Percentiles rank a stretch among this genome's conserved stretches.
These are phyloP conservation scores for Trichosanthes truncata DNA, from an alignment of 306 rosid species.

Conservation along the genomic window DNA sequence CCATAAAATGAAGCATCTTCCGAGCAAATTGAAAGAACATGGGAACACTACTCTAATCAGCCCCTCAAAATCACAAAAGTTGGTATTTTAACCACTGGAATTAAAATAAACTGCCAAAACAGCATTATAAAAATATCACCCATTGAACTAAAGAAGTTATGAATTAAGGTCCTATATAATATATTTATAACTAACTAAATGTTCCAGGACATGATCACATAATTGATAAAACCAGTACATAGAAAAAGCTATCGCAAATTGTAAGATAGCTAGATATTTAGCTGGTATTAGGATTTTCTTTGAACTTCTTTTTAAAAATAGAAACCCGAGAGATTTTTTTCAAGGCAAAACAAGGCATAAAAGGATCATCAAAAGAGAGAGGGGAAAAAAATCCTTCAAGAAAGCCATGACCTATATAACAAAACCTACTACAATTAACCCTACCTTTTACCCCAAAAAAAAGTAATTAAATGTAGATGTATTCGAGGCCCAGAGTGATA, in stretches of 20 bases:
- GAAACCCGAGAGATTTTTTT: not conserved
- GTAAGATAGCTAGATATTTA: not conserved
- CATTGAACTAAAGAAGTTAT: not conserved
- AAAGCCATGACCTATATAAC: not conserved
- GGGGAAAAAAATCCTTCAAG: not conserved
- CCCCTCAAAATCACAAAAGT: not conserved
- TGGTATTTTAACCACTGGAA: not conserved
- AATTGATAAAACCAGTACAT: not conserved
- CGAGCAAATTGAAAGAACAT: not conserved
- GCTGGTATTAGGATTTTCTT: not conserved
- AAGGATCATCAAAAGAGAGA: not conserved
- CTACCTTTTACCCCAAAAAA: not conserved
- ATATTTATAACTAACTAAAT: not conserved
- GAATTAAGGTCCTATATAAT: not conserved
- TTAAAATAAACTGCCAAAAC: not conserved
- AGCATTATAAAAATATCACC: not conserved
- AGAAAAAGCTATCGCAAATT: not conserved
- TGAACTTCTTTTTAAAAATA: not conserved
- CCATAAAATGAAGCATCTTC: constrained; percentile 10
- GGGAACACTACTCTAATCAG: not conserved
- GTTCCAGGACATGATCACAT: not conserved
- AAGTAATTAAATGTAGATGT: not conserved
- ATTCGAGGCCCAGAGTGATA: not conserved
- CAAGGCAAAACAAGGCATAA: not conserved
- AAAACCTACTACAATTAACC: not conserved